Evolutionary conservation across 108 stramenopile species (phyloP).

Genomic region (Parmales sp.): DNA sequence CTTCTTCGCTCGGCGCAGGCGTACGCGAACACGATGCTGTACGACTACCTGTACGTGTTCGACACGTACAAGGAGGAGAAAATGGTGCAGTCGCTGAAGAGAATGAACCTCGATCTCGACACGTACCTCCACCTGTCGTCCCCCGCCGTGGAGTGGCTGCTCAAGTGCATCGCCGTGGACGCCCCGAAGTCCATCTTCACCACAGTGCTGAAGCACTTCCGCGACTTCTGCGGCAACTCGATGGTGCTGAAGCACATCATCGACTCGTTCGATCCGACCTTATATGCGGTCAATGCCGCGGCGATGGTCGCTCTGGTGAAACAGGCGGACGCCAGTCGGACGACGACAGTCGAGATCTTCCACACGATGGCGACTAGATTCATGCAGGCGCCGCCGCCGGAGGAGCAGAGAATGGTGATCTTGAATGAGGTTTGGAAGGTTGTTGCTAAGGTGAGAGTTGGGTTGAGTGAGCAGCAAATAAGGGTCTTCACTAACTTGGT

Average conservation of each 20-base stretch:
- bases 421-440: slow-evolving; percentile 27
- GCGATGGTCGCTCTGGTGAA: slow-evolving; percentile 17
- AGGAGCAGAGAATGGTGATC: slow-evolving; percentile 18
- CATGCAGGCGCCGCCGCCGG: slow-evolving; percentile 15
- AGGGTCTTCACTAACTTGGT: no score
- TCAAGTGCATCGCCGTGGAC: slow-evolving; percentile 12
- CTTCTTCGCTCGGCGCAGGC: neutral
- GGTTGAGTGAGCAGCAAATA: no score
- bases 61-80: neutral
- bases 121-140: slow-evolving; percentile 29
- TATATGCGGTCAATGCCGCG: slow-evolving; percentile 12
- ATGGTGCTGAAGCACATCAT: slow-evolving; percentile 28
- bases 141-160: slow-evolving; percentile 33
- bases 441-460: no score
- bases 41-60: slow-evolving; percentile 27
- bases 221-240: slow-evolving; percentile 21
- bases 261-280: slow-evolving; percentile 19
- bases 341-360: slow-evolving; percentile 10
- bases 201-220: slow-evolving; percentile 13
- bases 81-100: neutral
- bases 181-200: neutral
- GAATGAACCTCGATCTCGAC: neutral
- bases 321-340: slow-evolving; percentile 1
- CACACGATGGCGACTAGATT: slow-evolving; percentile 5
- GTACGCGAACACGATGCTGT: slow-evolving; percentile 21